phyloP scores from a whole-genome alignment of 768 basidiomycete genomes.

The Coprinopsis strossmayeri region DNA sequence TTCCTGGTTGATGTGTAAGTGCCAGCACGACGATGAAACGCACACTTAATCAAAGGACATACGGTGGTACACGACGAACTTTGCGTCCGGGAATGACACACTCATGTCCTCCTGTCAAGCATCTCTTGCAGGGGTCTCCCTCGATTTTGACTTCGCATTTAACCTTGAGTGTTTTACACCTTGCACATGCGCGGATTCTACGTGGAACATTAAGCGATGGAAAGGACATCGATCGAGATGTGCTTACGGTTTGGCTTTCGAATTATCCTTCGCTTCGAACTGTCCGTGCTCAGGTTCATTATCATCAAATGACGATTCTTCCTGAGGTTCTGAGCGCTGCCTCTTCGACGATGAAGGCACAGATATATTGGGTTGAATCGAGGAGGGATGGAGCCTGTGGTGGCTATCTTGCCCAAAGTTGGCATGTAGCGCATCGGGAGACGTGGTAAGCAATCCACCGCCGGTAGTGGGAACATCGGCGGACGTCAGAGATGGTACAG shows the following conservation, averaged over 20 bases:
- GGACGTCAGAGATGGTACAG: constrained; percentile 6
- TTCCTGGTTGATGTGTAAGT: constrained; percentile 39
- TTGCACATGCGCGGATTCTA: constrained; percentile 57
- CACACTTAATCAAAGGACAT: constrained; percentile 25
- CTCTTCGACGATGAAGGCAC: constrained; percentile 29
- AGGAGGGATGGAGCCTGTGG: neutral
- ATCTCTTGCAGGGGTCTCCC: constrained; percentile 71
- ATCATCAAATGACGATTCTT: constrained; percentile 34
- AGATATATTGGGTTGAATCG: constrained; percentile 12
- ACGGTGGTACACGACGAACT: constrained; percentile 76
- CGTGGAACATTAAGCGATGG: constrained; percentile 10
- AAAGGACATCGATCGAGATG: constrained; percentile 6
- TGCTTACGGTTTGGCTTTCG: constrained; percentile 40
- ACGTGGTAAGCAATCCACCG: constrained; percentile 14
- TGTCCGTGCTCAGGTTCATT: constrained; percentile 21
- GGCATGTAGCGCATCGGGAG: constrained; percentile 23
- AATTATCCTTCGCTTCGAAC: constrained; percentile 27
- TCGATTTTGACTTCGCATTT: constrained; percentile 72
- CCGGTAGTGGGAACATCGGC: constrained; percentile 11
- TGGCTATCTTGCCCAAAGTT: constrained; percentile 15
- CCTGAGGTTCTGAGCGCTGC: constrained; percentile 22
- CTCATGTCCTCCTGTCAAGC: constrained; percentile 61
- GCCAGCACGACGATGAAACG: neutral
- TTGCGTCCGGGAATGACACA: constrained; percentile 82
- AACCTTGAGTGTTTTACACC: constrained; percentile 66